These are phyloP conservation scores for Meyerozyma sp. DNA, from an alignment of 1,139 yeast species.

Conservation along the genomic window DNA sequence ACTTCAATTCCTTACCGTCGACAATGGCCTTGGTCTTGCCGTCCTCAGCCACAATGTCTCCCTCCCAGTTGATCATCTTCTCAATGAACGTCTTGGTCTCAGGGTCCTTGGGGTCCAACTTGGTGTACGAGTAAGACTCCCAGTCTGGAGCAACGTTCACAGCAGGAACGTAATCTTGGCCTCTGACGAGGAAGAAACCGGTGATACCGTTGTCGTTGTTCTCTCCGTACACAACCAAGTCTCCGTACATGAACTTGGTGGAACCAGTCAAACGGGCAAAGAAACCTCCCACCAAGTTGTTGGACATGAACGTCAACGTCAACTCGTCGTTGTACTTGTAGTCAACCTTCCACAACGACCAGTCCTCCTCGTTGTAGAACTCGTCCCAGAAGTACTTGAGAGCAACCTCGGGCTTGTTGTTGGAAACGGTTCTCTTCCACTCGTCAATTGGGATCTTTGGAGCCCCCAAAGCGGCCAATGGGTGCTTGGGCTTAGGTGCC, in stretches of 20 bases:
- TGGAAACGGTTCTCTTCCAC: conserved; percentile 96
- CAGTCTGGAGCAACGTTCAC: conserved; percentile 99
- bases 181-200: conserved; percentile 94
- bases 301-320: conserved; percentile 95
- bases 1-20: conserved; percentile 56
- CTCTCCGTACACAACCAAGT: conserved; percentile 93
- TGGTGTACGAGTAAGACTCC: conserved; percentile 75
- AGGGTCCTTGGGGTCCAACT: conserved; percentile 62
- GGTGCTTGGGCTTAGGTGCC: conserved; percentile 81
- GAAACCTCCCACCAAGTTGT: conserved; percentile 98
- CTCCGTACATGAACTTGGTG: conserved; percentile 90
- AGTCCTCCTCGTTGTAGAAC: conserved; percentile 86
- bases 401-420: conserved; percentile 81
- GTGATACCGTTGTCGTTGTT: conserved; percentile 97
- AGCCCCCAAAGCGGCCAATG: conserved; percentile 78
- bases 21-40: conserved; percentile 56
- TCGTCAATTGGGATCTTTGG: conserved; percentile 75
- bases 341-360: conserved; percentile 93
- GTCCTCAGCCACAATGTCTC: conserved; percentile 39
- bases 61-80: conserved; percentile 85
- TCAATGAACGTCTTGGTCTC: conserved; percentile 66
- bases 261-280: conserved; percentile 92
- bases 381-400: conserved; percentile 97
- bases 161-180: conserved; percentile 87
- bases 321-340: conserved; percentile 98